Percentiles rank a stretch among this genome's conserved stretches.
These are phyloP conservation scores for Collybia sordida DNA, from an alignment of 768 basidiomycete species.

Conservation along the genomic window DNA sequence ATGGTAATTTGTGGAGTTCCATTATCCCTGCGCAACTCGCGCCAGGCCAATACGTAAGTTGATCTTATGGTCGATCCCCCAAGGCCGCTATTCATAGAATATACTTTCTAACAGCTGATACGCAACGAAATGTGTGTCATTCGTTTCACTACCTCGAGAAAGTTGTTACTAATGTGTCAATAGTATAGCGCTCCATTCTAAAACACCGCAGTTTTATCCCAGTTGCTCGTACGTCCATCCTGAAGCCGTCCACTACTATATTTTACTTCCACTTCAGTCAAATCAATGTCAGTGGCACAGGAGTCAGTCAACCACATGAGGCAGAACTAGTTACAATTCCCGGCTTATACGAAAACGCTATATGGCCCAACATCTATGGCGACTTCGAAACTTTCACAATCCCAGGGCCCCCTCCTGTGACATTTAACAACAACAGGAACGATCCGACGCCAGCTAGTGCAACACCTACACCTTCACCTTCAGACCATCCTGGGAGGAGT, in stretches of 20 bases:
- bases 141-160: background rate
- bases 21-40: slow-evolving; percentile 40
- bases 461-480: slow-evolving; percentile 9
- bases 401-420: slow-evolving; percentile 34
- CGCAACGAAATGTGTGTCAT: slow-evolving; percentile 46
- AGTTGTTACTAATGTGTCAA: slow-evolving; percentile 7
- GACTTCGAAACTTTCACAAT: slow-evolving; percentile 32
- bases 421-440: slow-evolving; percentile 22
- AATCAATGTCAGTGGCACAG: slow-evolving; percentile 35
- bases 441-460: slow-evolving; percentile 7
- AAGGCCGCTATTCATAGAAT: too few relatives aligned
- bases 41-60: slow-evolving; percentile 50
- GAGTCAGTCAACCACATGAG: slow-evolving; percentile 31
- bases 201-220: slow-evolving; percentile 45
- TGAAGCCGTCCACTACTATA: background rate
- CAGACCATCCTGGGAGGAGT: slow-evolving; percentile 6
- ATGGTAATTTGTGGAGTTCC: slow-evolving; percentile 39
- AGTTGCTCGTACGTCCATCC: slow-evolving; percentile 43
- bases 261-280: slow-evolving; percentile 20
- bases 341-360: slow-evolving; percentile 29
- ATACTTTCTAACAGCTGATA: slow-evolving; percentile 30
- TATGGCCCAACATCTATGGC: slow-evolving; percentile 34
- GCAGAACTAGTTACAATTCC: slow-evolving; percentile 34
- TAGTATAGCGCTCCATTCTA: slow-evolving; percentile 46
- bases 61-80: too few relatives aligned